phyloP scores from a whole-genome alignment of 2,329 filamentous ascomycete species.

The Alternaria tenuissima region DNA sequence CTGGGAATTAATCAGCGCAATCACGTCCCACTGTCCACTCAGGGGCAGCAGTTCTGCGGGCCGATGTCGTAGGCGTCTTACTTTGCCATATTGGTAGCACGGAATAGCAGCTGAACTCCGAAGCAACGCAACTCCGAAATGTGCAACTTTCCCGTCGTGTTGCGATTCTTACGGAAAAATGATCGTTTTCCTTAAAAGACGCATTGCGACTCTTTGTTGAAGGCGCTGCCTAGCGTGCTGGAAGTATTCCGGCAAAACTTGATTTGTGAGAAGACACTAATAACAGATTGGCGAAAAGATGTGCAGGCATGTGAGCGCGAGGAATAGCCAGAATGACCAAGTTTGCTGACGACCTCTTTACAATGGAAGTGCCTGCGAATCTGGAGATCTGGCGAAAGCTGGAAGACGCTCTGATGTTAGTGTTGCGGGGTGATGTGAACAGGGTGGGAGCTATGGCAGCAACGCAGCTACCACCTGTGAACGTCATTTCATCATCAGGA shows the following conservation, averaged over 20 bases:
- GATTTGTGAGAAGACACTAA: background rate
- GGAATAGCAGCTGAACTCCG: background rate
- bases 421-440: background rate
- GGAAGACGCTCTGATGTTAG: background rate
- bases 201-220: background rate
- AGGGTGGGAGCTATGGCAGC: background rate
- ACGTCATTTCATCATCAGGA: constrained; percentile 9
- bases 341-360: background rate
- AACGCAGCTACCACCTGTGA: background rate
- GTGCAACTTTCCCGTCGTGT: background rate
- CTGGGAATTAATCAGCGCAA: constrained; percentile 22
- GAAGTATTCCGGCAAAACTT: background rate
- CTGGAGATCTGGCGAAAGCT: background rate
- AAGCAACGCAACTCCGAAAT: constrained; percentile 5
- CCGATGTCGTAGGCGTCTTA: constrained; percentile 20
- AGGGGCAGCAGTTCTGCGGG: constrained; percentile 1
- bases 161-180: background rate
- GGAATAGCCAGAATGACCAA: background rate
- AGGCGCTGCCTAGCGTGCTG: background rate
- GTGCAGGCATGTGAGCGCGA: background rate
- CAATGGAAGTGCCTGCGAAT: background rate
- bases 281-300: background rate
- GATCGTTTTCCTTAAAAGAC: background rate
- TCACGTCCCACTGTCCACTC: constrained; percentile 22
- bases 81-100: constrained; percentile 4